Evolutionary conservation across 2,329 filamentous ascomycete genomes (phyloP), one percentile per base, ranked within the genome.

Genomic region (Pseudogymnoascus sp.): DNA sequence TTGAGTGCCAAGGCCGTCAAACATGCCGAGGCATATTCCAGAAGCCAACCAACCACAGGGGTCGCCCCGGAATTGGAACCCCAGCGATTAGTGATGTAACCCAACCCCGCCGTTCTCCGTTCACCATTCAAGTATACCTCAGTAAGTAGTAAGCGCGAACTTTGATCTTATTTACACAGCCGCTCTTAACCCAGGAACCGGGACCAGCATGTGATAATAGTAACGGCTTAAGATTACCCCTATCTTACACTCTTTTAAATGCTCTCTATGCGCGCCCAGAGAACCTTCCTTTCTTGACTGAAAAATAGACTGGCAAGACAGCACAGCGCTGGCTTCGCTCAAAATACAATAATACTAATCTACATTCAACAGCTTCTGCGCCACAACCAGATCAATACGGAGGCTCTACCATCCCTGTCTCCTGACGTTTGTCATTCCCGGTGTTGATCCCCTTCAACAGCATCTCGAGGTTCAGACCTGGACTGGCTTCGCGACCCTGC

Each of bases 391-490:
- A 55, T 55, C 49, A 55, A 55, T 55, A 55, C 25, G 49, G 49
- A 11, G 49, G 49, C 49, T 55, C 49, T 33, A 55, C 16, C 49
- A 55, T 55, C 49, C n/a, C 49, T 33, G n/a, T n/a, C 28, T 55
- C 42, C 35, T 49, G 60, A 42, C 39, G 19, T 35, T 52, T 52
- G 22, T 60, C 60, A 11, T 33, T 38, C 14, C 60, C 72, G 66
- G 70, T 74, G 64, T 72, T 71, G 62, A 74, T 74, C 1, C 72
- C 71, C 65, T 69, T 72, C 1, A 74, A 70, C 63, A 74, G 64
- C 9, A 72, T 70, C 58, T 74, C 71, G 12, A 74, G 66, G 60
- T 74, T 71, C 65, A 72, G 64, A 33, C 49, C 49, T 12, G 49
- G 49, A 33, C 28, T 55, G 28, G 49, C n/a, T 55, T 55, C 49